Evolutionary conservation across 2,329 filamentous ascomycete species (phyloP).

Genomic region (Didymella glomerata): DNA sequence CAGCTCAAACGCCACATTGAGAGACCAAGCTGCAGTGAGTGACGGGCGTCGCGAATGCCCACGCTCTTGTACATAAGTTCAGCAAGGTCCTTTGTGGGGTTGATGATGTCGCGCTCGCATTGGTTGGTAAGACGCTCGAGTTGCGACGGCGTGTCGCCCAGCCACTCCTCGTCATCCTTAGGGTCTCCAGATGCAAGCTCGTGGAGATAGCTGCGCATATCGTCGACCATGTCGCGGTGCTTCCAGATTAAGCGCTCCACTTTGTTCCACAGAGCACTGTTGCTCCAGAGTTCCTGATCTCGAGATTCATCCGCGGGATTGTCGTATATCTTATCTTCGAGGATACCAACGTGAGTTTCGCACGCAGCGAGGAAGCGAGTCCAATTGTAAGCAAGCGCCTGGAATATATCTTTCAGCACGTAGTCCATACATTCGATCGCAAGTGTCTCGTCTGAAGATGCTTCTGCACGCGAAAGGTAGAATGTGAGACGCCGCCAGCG

Average conservation of each 20-base stretch:
- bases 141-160: slow-evolving; percentile 52
- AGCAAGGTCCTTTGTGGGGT: slow-evolving; percentile 59
- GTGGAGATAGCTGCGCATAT: slow-evolving; percentile 55
- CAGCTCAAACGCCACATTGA: slow-evolving; percentile 67
- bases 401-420: slow-evolving; percentile 61
- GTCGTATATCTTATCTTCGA: slow-evolving; percentile 59
- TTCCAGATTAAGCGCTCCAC: slow-evolving; percentile 62
- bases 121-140: slow-evolving; percentile 58
- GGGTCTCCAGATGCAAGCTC: slow-evolving; percentile 52
- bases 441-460: slow-evolving; percentile 50
- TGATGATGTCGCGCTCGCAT: slow-evolving; percentile 60
- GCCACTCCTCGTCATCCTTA: slow-evolving; percentile 51
- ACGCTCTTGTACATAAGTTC: slow-evolving; percentile 64
- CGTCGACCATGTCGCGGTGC: slow-evolving; percentile 58
- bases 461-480: slow-evolving; percentile 52
- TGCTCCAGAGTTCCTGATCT: slow-evolving; percentile 62
- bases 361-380: slow-evolving; percentile 56
- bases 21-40: slow-evolving; percentile 59
- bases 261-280: slow-evolving; percentile 61
- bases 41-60: slow-evolving; percentile 61
- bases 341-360: slow-evolving; percentile 59
- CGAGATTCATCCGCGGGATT: slow-evolving; percentile 62
- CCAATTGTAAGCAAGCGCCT: slow-evolving; percentile 57
- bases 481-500: slow-evolving; percentile 63
- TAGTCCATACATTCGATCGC: slow-evolving; percentile 60